phyloP scores from a whole-genome alignment of 2,329 filamentous ascomycete genomes.

The Verticillium nonalfalfae region DNA sequence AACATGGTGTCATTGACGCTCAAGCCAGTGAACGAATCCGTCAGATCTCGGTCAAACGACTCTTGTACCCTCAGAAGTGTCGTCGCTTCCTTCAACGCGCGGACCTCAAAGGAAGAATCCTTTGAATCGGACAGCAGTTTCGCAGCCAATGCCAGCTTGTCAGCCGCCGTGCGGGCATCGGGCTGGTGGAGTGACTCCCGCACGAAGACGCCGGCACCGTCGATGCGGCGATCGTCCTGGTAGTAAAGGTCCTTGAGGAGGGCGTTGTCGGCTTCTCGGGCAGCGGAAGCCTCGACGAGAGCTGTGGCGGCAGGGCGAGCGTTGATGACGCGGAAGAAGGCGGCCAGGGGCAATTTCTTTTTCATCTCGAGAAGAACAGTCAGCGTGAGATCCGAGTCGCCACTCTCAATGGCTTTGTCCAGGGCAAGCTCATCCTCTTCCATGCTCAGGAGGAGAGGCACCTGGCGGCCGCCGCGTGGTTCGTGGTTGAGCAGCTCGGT shows the following conservation, averaged over 20 bases:
- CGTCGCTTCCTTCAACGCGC: conserved; percentile 71
- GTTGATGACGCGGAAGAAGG: conserved; percentile 90
- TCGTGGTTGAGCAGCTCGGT: conserved; percentile 91
- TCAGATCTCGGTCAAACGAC: conserved; percentile 76
- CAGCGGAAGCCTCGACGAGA: conserved; percentile 78
- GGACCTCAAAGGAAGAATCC: conserved; percentile 68
- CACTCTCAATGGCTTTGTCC: conserved; percentile 93
- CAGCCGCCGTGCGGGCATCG: conserved; percentile 61
- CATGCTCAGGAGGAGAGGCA: conserved; percentile 88
- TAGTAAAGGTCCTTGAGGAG: conserved; percentile 95
- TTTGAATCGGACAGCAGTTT: conserved; percentile 80
- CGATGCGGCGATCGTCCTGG: conserved; percentile 85
- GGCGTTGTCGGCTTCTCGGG: conserved; percentile 62
- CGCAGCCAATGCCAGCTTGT: conserved; percentile 82
- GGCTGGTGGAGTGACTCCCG: conserved; percentile 74
- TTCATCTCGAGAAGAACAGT: conserved; percentile 83
- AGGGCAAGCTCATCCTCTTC: conserved; percentile 92
- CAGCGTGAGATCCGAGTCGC: conserved; percentile 88
- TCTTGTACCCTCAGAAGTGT: conserved; percentile 82
- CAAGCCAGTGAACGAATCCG: conserved; percentile 70
- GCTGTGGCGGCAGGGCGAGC: conserved; percentile 78
- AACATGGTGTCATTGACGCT: conserved; percentile 90
- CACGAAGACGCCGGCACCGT: conserved; percentile 82
- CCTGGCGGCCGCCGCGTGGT: conserved; percentile 89
- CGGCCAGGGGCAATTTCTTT: conserved; percentile 82